A percentile compares a stretch with the other conserved stretches of the same genome.
These are phyloP conservation scores for Aleurites moluccanus DNA, from an alignment of 441 rosid genomes.

Conservation along the genomic window DNA sequence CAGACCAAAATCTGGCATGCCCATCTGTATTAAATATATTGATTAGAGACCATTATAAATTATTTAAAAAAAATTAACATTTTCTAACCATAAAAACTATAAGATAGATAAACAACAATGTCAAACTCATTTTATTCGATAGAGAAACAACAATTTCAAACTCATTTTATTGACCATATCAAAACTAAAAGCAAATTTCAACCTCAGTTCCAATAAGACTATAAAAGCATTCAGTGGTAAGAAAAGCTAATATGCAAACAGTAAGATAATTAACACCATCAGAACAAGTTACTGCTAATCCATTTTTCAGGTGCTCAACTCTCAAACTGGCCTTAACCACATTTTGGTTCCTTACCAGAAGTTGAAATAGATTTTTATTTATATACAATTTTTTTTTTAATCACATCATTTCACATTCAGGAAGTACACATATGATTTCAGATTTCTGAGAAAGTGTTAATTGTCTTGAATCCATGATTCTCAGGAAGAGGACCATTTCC, in stretches of 20 bases:
- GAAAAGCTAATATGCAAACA: neutral
- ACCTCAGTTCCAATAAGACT: neutral
- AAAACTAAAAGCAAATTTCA: neutral
- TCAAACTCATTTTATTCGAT: neutral
- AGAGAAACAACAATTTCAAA: no score
- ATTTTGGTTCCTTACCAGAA: neutral
- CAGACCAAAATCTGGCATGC: no score
- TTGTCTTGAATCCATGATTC: slow-evolving; percentile 74
- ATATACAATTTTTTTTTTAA: neutral
- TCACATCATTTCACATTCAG: neutral
- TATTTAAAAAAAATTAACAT: no score
- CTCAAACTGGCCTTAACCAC: neutral
- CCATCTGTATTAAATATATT: no score
- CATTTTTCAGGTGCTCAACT: neutral
- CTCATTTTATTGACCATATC: neutral
- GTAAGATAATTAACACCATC: neutral
- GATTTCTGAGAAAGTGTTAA: slow-evolving; percentile 65
- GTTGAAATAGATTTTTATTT: neutral
- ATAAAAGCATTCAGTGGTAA: neutral
- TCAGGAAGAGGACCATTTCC: slow-evolving; percentile 82
- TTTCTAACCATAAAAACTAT: no score
- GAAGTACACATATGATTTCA: slow-evolving; percentile 30
- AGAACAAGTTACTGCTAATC: neutral
- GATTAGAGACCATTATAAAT: no score
- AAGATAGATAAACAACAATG: no score